Base-by-base conservation (phyloP, 257 asterid species). In the Solanum bulbocastanum region DNA sequence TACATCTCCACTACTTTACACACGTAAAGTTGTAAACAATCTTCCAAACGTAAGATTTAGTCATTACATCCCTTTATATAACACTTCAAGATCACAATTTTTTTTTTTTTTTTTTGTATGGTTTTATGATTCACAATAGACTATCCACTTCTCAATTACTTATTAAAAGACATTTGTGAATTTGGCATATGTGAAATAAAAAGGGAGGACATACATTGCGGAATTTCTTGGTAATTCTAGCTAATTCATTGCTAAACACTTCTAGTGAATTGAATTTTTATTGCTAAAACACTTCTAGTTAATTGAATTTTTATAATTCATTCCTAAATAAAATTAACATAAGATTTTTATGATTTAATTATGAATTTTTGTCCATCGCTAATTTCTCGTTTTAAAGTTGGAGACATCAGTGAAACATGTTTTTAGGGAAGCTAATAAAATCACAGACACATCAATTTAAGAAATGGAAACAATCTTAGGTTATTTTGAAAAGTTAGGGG, bases 401-500 rank as follows among this genome's bases (percentile, higher is more conserved):
- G 10, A 37, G 10, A 37, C 3, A 7, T 9, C 10, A 0, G 1
- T 37, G 10, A 37, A 37, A 37, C 10, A 37, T 39, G 42, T 39
- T 39, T 2, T 39, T 8, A 39, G 2, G 10, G 0, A 37, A 37
- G 42, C 10, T 9, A 9, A 37, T 8, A 35, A 35, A 35, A 35
- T 35, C 6, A 4, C 5, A 37, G 10, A 37, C 1, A 0, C 42
- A 7, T 37, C 9, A 37, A 37, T 37, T 37, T 37, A 37, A 0
- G 6, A 37, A 37, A 7, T 37, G 1, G 2, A 37, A 37, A 7
- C 40, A 37, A 37, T 8, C 40, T 37, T 37, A 37, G 40, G 9
- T 37, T 37, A 37, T 37, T 37, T 37, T 8, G 0, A 8, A 37
- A 37, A 37, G 0, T 8, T 37, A 37, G 10, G 0, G 2, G 2